Percentiles rank a stretch among this genome's conserved stretches.
Conservation (phyloP, 1,284 basidiomycete genomes). For the Sporisorium reilianum region DNA sequence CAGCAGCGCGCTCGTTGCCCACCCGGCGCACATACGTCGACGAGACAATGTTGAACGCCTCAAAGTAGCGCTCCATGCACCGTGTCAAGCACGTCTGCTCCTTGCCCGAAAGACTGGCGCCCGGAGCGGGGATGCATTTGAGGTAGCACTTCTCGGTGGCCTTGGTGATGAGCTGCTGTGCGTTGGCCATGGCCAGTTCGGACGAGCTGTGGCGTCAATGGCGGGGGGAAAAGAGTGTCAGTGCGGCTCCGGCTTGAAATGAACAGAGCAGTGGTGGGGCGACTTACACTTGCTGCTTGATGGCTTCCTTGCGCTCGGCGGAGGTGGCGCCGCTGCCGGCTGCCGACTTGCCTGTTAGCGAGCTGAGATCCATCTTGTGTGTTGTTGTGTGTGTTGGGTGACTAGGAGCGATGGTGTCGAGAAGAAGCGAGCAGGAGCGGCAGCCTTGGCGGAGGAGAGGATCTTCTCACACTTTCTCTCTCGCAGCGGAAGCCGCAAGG, state of each 20-base stretch:
- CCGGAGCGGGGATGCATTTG: conserved; percentile 64
- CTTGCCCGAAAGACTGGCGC: conserved; percentile 57
- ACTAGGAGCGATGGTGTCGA: conserved; percentile 5
- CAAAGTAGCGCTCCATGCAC: conserved; percentile 68
- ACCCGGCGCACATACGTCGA: conserved; percentile 61
- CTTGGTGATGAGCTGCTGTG: conserved; percentile 66
- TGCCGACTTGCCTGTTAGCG: conserved; percentile 37
- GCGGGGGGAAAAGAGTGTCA: too few relatives aligned
- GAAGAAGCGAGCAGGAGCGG: background rate
- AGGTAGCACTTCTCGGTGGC: conserved; percentile 67
- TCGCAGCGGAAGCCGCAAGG: background rate
- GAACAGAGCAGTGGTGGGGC: background rate
- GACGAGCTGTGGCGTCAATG: conserved; percentile 16
- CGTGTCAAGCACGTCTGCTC: conserved; percentile 65
- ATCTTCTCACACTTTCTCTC: conserved; percentile 8
- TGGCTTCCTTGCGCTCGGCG: conserved; percentile 63
- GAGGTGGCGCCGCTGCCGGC: conserved; percentile 35
- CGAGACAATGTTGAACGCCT: conserved; percentile 66
- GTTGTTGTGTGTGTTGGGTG: conserved; percentile 11
- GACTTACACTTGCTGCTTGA: conserved; percentile 65
- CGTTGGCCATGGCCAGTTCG: conserved; percentile 64
- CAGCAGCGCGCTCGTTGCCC: conserved; percentile 54
- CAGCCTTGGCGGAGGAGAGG: background rate
- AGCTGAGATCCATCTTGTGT: conserved; percentile 62
- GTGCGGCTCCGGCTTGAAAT: background rate